Conservation (phyloP, 1,284 basidiomycete genomes). For the Ceratobasidium sp. region DNA sequence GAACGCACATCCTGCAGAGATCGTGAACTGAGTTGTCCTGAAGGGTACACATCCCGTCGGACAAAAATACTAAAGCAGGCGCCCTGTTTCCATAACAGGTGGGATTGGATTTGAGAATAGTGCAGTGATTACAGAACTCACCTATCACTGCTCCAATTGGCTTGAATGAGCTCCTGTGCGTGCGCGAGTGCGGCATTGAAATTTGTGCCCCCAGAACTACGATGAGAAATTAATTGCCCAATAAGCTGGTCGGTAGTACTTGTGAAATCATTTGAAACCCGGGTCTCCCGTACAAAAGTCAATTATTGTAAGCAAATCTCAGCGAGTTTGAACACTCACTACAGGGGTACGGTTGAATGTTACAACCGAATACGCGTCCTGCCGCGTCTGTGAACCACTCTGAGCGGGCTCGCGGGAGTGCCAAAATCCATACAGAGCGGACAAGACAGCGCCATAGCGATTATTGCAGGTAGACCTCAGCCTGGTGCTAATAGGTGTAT, state of each 20-base stretch:
- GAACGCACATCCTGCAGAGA: constrained; percentile 64
- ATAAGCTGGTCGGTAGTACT: constrained; percentile 67
- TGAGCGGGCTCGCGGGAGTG: constrained; percentile 63
- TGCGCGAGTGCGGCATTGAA: constrained; percentile 63
- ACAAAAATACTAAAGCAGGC: constrained; percentile 74
- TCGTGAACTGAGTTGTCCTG: constrained; percentile 59
- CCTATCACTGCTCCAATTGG: constrained; percentile 71
- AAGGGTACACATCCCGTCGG: constrained; percentile 67
- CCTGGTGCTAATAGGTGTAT: constrained; percentile 62
- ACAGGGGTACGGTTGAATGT: constrained; percentile 62
- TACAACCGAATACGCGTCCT: constrained; percentile 72
- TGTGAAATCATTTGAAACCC: constrained; percentile 64
- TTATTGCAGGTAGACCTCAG: constrained; percentile 64
- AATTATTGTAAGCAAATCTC: constrained; percentile 21
- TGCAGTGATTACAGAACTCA: constrained; percentile 50
- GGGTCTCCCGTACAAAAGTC: constrained; percentile 46
- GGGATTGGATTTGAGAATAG: not conserved
- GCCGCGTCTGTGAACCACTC: constrained; percentile 53
- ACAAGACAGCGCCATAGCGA: constrained; percentile 71
- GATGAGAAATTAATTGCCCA: constrained; percentile 59
- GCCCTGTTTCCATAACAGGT: constrained; percentile 57
- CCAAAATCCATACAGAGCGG: constrained; percentile 70
- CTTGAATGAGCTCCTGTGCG: constrained; percentile 63
- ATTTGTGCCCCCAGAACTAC: constrained; percentile 64
- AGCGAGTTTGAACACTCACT: constrained; percentile 47